A percentile compares a stretch with the other conserved stretches of the same genome.
Conservation (phyloP, 2,329 filamentous ascomycete species). For the Thelonectria discophora region DNA sequence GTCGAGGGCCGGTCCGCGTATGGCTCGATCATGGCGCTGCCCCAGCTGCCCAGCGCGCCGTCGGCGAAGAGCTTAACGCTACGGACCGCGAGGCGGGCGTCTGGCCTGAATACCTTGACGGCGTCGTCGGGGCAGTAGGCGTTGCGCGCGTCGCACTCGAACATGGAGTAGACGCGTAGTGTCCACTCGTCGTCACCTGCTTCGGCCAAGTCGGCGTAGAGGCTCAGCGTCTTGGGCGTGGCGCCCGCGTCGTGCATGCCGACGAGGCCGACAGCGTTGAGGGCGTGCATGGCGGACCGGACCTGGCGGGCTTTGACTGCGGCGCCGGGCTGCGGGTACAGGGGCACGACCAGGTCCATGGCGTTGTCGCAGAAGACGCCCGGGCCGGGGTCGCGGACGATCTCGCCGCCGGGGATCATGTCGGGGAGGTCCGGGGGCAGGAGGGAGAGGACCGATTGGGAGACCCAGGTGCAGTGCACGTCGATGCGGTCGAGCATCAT, state of each 20-base stretch:
- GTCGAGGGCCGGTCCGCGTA: conserved; percentile 71
- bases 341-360: conserved; percentile 66
- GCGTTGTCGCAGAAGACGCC: conserved; percentile 80
- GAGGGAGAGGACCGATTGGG: conserved; percentile 67
- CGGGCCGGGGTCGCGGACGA: conserved; percentile 66
- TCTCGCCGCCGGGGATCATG: conserved; percentile 69
- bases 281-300: conserved; percentile 66
- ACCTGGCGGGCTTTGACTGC: conserved; percentile 64
- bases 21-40: conserved; percentile 75
- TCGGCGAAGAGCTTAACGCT: conserved; percentile 78
- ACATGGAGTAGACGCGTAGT: conserved; percentile 73
- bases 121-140: conserved; percentile 67
- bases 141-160: conserved; percentile 71
- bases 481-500: conserved; percentile 77
- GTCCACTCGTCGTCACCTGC: conserved; percentile 61
- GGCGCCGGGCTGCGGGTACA: conserved; percentile 65
- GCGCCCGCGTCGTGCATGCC: conserved; percentile 76
- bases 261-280: conserved; percentile 72
- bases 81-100: conserved; percentile 63
- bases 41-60: conserved; percentile 76
- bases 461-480: conserved; percentile 76
- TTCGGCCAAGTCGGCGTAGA: conserved; percentile 62
- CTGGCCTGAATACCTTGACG: conserved; percentile 52
- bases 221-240: conserved; percentile 59
- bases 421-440: conserved; percentile 62